Evolutionary conservation across 257 asterid species (phyloP), one percentile per base, ranked within the genome.

Genomic region (Solanum microdontum): DNA sequence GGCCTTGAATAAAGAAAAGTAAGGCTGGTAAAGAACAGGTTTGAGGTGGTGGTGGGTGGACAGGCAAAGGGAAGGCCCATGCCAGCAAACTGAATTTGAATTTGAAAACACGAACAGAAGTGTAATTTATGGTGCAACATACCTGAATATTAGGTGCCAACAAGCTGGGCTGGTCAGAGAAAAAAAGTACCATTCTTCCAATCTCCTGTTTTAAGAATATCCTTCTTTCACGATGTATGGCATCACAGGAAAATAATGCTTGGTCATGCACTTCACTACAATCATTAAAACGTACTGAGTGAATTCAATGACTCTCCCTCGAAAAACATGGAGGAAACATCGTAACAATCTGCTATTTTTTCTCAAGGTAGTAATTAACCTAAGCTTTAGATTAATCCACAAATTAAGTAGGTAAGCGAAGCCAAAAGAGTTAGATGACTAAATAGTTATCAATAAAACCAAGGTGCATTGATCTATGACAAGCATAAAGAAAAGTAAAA

Each of bases 91-190:
- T 64, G 64, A 69, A 84, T n/a, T 26, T 26, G 74, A 11, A 45
- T 23, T 28, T 28, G 76, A 12, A 55, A 36, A 84, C 58, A 26
- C 21, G 7, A 84, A 10, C 4, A 66, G 40, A 66, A 17, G 82
- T 84, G 43, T 66, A 64, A 43, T 28, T 69, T 43, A 85, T 48
- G 62, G 40, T 17, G 4, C 68, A 85, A 70, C 33, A 70, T 69
- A 97, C 99, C 99, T 97, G 99, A 90, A 97, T 95, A 93, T 96
- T 97, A 88, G 99, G 99, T 90, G 99, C 99, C 91, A 97, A 90
- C 89, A 97, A 89, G 92, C 99, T 97, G 87, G 99, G 99, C 91
- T 97, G 99, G 88, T 97, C 99, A 48, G 98, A 93, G 87, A 97
- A 97, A 92, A 97, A 97, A 82, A 97, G 95, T 84, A 93, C 98